A percentile compares a stretch with the other conserved stretches of the same genome.
Conservation (phyloP, 257 asterid genomes). For the Primulina eburnea region DNA sequence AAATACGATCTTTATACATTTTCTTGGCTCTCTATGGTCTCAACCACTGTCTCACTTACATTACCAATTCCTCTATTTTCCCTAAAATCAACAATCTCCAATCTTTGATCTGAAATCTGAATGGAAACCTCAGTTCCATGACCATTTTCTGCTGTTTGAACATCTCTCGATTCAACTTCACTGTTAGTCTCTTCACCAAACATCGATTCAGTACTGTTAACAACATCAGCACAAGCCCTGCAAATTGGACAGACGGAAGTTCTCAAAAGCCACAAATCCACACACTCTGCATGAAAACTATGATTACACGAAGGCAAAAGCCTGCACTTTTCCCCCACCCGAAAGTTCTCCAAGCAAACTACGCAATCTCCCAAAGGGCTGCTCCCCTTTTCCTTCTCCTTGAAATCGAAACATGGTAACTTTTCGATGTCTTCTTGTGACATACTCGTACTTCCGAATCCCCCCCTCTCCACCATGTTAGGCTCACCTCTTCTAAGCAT, state of each 20-base stretch:
- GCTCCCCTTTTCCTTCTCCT: conserved; percentile 37
- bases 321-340: conserved; percentile 63
- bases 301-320: conserved; percentile 66
- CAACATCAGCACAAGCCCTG: conserved; percentile 42
- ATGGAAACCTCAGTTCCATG: neutral
- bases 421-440: conserved; percentile 67
- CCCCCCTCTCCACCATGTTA: conserved; percentile 39
- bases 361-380: conserved; percentile 54
- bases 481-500: conserved; percentile 32
- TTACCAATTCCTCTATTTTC: neutral
- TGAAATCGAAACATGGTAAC: conserved; percentile 68
- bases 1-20: too few species aligned
- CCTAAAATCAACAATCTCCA: conserved; percentile 6
- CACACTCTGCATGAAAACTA: conserved; percentile 65
- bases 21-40: conserved; percentile 20
- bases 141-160: conserved; percentile 8
- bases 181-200: conserved; percentile 25
- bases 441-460: conserved; percentile 58
- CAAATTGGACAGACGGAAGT: conserved; percentile 62
- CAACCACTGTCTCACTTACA: conserved; percentile 8
- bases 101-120: conserved; percentile 6
- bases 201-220: neutral
- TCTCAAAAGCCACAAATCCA: conserved; percentile 67
- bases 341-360: conserved; percentile 58
- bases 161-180: conserved; percentile 16